phyloP scores from a whole-genome alignment of 139 green algal species.

The Chlorella vulgaris region DNA sequence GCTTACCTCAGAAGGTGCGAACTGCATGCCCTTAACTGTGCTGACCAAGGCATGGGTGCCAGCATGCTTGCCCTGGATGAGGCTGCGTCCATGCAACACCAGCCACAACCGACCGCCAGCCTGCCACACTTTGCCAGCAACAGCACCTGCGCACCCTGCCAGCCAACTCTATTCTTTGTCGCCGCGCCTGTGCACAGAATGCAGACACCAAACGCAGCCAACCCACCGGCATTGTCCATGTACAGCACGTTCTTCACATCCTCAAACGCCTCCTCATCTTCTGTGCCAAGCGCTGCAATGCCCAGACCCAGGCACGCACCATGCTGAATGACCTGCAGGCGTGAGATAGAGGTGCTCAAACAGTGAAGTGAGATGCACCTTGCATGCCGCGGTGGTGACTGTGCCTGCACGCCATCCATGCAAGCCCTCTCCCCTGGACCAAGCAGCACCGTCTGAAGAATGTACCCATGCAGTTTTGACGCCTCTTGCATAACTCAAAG shows the following conservation, averaged over 20 bases:
- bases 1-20: too few species aligned
- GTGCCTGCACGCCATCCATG: too few species aligned
- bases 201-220: background rate
- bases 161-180: background rate
- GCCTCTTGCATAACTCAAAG: too few species aligned
- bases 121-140: too few species aligned
- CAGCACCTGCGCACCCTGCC: background rate
- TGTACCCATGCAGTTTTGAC: too few species aligned
- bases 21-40: too few species aligned
- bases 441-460: too few species aligned
- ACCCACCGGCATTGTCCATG: slow-evolving; percentile 81
- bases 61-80: background rate
- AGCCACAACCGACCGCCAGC: too few species aligned
- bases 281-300: slow-evolving; percentile 87
- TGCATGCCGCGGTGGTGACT: too few species aligned
- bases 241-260: slow-evolving; percentile 95
- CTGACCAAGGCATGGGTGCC: too few species aligned
- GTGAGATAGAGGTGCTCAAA: background rate
- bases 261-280: slow-evolving; percentile 89
- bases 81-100: too few species aligned
- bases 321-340: slow-evolving; percentile 86
- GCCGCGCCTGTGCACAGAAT: background rate
- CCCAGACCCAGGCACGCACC: slow-evolving; percentile 96
- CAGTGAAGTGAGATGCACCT: background rate
- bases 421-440: too few species aligned